Base-by-base conservation (phyloP, 225 moss, liverwort and hornwort species). In the Marchantia polymorpha region DNA sequence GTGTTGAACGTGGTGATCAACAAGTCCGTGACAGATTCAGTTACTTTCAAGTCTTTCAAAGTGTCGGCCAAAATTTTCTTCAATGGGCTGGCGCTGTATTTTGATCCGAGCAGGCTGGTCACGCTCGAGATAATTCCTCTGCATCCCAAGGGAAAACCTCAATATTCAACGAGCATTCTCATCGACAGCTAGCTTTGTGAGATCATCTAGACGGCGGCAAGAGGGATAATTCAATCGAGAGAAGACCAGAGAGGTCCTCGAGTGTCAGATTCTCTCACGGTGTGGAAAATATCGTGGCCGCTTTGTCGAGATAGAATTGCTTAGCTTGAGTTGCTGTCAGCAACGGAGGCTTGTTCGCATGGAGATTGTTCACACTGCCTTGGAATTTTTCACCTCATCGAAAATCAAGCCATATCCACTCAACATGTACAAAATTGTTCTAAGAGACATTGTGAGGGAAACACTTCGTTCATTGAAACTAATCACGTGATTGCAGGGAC, bases 1-100 rank as follows among this genome's bases (percentile, higher is more conserved):
- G 69, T 69, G 14, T 79, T 69, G 69, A 79, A 79, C 11, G 78
- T 53, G 2, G 78, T 79, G 78, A 79, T 68, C 11, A 79, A 13
- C 69, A 79, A 16, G 69, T 79, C 78, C 11, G 78, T 68, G 7
- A 79, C 14, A 0, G 78, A 30, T 48, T 79, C 78, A 9, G 53
- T 55, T n/a, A 79, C n/a, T 47, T 53, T 79, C 27, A 69, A 10
- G 52, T 79, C 68, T 29, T 69, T 69, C 29, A 79, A 79, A 26
- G 19, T 8, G 2, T 69, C 54, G 16, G 22, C 39, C 30, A 79
- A 29, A 17, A 79, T 29, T 8, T 69, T 56, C 23, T 31, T 79
- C 30, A 79, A 10, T 12, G 78, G 78, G 1, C 20, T 10, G 19
- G 68, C 39, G 50, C 30, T 69, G 56, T 68, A 69, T 51, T 69